Conservation (phyloP, 192 early-diverging fungal species). For the Lobosporangium transversale region DNA sequence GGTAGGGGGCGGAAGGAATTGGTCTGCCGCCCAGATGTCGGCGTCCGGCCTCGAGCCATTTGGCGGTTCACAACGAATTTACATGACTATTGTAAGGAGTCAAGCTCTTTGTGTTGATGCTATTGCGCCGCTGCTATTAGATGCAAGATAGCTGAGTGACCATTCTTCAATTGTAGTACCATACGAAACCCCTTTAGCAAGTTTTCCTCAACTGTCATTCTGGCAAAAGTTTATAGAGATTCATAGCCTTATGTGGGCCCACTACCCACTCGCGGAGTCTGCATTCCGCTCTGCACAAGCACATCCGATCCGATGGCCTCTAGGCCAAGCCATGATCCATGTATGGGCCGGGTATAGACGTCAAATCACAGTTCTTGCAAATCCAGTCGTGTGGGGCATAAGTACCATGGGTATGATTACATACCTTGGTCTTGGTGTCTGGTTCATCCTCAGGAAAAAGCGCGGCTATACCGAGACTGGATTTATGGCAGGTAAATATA, state of each 20-base stretch:
- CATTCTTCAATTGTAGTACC: conserved; percentile 53
- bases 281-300: conserved; percentile 83
- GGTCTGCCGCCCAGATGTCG: conserved; percentile 10
- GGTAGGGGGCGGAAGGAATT: conserved; percentile 52
- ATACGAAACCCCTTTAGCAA: conserved; percentile 58
- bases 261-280: conserved; percentile 77
- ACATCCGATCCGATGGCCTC: conserved; percentile 82
- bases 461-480: conserved; percentile 54
- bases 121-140: not conserved
- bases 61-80: conserved; percentile 39
- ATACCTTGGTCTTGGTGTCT: conserved; percentile 10
- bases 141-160: not conserved
- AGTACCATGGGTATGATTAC: not conserved
- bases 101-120: not conserved
- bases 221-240: conserved; percentile 84
- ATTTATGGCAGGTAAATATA: conserved; percentile 1
- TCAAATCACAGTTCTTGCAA: conserved; percentile 23
- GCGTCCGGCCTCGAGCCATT: not conserved
- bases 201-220: conserved; percentile 68
- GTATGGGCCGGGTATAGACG: conserved; percentile 71
- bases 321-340: conserved; percentile 81
- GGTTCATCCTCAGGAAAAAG: conserved; percentile 60
- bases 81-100: conserved; percentile 30
- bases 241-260: conserved; percentile 84
- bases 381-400: conserved; percentile 34